phyloP scores from a whole-genome alignment of 148 eudicot genomes.

The Pouteria glomerata region DNA sequence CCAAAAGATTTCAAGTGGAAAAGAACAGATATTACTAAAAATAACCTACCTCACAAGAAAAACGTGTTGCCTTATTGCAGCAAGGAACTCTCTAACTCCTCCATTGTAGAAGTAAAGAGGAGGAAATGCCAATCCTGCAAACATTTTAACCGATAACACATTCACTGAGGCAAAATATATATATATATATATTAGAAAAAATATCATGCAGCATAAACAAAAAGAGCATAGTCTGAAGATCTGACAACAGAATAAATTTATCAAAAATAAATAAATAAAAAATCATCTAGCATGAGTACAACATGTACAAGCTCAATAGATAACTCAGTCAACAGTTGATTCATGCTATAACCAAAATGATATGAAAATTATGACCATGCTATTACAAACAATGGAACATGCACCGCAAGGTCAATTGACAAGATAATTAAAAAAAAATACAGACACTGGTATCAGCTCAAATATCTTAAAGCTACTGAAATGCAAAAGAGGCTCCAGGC shows the following conservation, averaged over 20 bases:
- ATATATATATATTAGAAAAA: neutral
- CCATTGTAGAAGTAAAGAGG: slow-evolving; percentile 95
- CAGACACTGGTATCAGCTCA: neutral
- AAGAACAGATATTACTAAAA: neutral
- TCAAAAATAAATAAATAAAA: neutral
- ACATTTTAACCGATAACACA: neutral
- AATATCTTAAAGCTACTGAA: neutral
- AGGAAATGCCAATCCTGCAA: slow-evolving; percentile 88
- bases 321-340: neutral
- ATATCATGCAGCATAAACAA: neutral
- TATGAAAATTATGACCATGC: neutral
- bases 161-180: neutral
- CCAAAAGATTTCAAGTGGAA: neutral
- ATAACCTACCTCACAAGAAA: slow-evolving; percentile 61
- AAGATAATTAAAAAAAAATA: neutral
- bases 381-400: neutral
- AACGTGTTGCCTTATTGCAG: slow-evolving; percentile 78
- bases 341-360: neutral
- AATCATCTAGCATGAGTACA: neutral
- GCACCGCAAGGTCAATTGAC: neutral
- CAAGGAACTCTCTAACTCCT: slow-evolving; percentile 85
- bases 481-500: neutral
- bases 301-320: neutral
- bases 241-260: neutral
- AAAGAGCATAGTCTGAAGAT: neutral